These are phyloP conservation scores for Pseudogymnoascus sp. DNA, from an alignment of 2,329 filamentous ascomycete genomes.

Conservation along the genomic window DNA sequence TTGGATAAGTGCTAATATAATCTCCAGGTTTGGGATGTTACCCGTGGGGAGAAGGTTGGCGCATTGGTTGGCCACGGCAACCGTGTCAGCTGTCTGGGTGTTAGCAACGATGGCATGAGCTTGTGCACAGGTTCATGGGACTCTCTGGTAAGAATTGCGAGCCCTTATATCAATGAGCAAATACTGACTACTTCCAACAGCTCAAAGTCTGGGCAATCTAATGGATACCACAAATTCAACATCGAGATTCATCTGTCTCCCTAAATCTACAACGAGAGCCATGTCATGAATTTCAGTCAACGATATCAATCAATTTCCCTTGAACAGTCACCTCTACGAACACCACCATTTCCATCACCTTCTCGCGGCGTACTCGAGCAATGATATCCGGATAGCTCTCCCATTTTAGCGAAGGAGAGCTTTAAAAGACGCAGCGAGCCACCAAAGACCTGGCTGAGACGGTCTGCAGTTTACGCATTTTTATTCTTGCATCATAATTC, in stretches of 20 bases:
- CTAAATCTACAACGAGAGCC: slow-evolving; percentile 5
- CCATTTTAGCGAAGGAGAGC: slow-evolving; percentile 10
- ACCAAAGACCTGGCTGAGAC: background rate
- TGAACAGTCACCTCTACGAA: slow-evolving; percentile 1
- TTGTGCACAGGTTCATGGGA: slow-evolving; percentile 99
- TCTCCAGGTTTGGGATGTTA: slow-evolving; percentile 87
- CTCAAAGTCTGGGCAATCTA: slow-evolving; percentile 75
- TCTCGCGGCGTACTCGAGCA: slow-evolving; percentile 10
- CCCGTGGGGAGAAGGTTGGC: slow-evolving; percentile 92
- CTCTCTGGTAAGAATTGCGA: slow-evolving; percentile 67
- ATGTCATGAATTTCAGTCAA: slow-evolving; percentile 4
- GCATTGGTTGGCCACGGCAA: slow-evolving; percentile 97
- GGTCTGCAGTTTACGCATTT: slow-evolving; percentile 12
- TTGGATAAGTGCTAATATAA: slow-evolving; percentile 13
- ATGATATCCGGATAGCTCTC: slow-evolving; percentile 10
- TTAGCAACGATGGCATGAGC: slow-evolving; percentile 98
- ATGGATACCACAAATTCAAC: slow-evolving; percentile 13
- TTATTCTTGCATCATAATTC: slow-evolving; percentile 38
- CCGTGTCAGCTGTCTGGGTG: slow-evolving; percentile 94
- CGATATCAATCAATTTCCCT: slow-evolving; percentile 2
- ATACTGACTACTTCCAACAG: slow-evolving; percentile 39
- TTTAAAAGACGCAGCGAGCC: slow-evolving; percentile 9
- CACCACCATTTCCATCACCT: slow-evolving; percentile 10
- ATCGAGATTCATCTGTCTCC: slow-evolving; percentile 16
- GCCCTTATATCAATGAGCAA: slow-evolving; percentile 8